Conservation (phyloP, 371 early-diverging fungal species). For the Haplosporangium sp. region DNA sequence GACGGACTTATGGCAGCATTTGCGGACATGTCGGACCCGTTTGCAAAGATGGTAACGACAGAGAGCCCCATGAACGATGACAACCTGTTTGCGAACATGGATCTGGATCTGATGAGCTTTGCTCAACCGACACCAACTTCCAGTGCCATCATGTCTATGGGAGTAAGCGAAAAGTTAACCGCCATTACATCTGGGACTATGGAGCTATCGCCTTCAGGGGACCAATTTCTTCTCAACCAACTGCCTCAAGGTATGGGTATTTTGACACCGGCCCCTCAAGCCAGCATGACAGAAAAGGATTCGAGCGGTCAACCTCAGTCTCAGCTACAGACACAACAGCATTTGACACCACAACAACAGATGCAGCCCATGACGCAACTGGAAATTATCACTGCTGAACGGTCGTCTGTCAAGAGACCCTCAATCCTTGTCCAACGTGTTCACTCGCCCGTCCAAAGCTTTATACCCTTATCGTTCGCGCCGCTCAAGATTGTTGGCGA, state of each 20-base stretch:
- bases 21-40: constrained; percentile 20
- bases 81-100: constrained; percentile 37
- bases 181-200: background rate
- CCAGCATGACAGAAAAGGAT: constrained; percentile 8
- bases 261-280: constrained; percentile 19
- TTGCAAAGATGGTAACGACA: constrained; percentile 17
- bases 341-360: background rate
- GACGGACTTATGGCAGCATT: constrained; percentile 17
- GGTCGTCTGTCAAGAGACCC: constrained; percentile 17
- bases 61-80: constrained; percentile 30
- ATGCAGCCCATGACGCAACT: background rate
- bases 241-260: constrained; percentile 23
- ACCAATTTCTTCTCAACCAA: constrained; percentile 19
- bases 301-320: background rate
- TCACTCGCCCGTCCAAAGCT: constrained; percentile 35
- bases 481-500: constrained; percentile 46
- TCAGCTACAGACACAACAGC: background rate
- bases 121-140: constrained; percentile 24
- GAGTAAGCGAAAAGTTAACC: constrained; percentile 5
- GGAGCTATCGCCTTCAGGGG: constrained; percentile 10
- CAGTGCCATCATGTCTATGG: constrained; percentile 18
- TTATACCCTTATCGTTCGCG: constrained; percentile 47
- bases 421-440: constrained; percentile 30
- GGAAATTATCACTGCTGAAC: constrained; percentile 3
- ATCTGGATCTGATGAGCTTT: constrained; percentile 34